Base-by-base conservation (phyloP, 768 basidiomycete species). In the Tubosaeta brunneosetosa region DNA sequence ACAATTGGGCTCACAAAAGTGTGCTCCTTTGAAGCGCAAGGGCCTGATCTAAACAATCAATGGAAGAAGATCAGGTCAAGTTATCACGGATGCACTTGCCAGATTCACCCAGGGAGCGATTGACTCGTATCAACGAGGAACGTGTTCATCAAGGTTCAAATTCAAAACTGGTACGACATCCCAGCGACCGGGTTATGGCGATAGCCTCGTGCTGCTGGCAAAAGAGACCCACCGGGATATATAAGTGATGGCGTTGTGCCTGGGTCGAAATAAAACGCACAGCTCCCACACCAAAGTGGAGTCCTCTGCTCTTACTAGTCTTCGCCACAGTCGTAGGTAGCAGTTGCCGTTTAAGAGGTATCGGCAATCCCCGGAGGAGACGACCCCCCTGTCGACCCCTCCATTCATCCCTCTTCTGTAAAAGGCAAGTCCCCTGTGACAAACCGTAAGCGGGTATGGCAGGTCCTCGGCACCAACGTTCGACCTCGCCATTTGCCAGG, bases 401-500 rank as follows among this genome's bases (percentile, higher is more conserved):
- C 34, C 1, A 8, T 2, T 7, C 8, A 9, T 26, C 42, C 6
- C 22, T 22, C 22, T 44, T 51, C 62, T 12, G 50, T 32, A 52
- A 6, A 4, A 17, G 63, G 40, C 0, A 34, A 31, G 2, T 27
- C 54, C 53, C 59, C 62, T 34, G 16, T 36, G 11, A 47, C 34
- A n/a, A 47, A 38, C 38, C 19, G 14, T 49, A 31, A 47, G 54
- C 5, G 17, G 49, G 31, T 16, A 47, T 52, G 61, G 60, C 49
- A 62, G 50, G 34, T 57, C 44, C 49, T 44, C 45, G 41, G 56
- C 49, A 43, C 54, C 63, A 67, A 67, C 65, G 64, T 66, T 65
- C 56, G 63, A 53, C 49, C 44, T 42, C 43, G 44, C 50, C 57
- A 66, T 63, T 64, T 51, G 64, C 38, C 49, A 58, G 53, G 31